These are phyloP conservation scores for Dryas integrifolia DNA, from an alignment of 331 rosid species.

Conservation along the genomic window DNA sequence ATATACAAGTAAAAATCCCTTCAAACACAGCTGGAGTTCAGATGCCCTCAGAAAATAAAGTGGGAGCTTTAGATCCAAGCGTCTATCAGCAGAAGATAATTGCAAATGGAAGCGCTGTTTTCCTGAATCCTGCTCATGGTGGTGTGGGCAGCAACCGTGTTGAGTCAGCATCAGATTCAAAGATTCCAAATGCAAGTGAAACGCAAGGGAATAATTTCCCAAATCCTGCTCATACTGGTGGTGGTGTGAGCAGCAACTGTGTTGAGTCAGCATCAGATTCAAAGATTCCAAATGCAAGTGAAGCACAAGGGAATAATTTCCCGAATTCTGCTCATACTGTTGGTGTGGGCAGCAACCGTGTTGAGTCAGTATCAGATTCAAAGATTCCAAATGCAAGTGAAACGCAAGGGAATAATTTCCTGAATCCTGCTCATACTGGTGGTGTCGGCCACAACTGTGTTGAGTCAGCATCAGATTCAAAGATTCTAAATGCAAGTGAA, in stretches of 20 bases:
- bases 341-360: slow-evolving; percentile 21
- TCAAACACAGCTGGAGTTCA: slow-evolving; percentile 47
- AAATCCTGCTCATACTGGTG: slow-evolving; percentile 28
- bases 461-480: too few species aligned
- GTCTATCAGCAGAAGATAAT: slow-evolving; percentile 42
- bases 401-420: too few species aligned
- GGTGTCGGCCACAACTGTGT: slow-evolving; percentile 13
- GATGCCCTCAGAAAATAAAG: slow-evolving; percentile 54
- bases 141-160: slow-evolving; percentile 19
- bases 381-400: too few species aligned
- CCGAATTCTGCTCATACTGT: slow-evolving; percentile 22
- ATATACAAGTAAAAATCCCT: slow-evolving; percentile 56
- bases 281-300: too few species aligned
- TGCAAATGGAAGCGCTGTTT: slow-evolving; percentile 48
- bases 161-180: too few species aligned
- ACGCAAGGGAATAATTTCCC: too few species aligned
- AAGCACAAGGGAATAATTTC: too few species aligned
- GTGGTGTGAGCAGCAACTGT: slow-evolving; percentile 22
- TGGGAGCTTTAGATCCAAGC: slow-evolving; percentile 40
- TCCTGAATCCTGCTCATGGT: slow-evolving; percentile 34
- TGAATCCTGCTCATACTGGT: slow-evolving; percentile 25
- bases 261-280: too few species aligned
- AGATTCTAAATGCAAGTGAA: too few species aligned
- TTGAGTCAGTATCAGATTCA: too few species aligned
- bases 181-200: too few species aligned